Percentiles rank a stretch among this genome's conserved stretches.
Evolutionary conservation across 192 early-diverging fungal genomes (phyloP).

Genomic region (Diversispora eburnea): DNA sequence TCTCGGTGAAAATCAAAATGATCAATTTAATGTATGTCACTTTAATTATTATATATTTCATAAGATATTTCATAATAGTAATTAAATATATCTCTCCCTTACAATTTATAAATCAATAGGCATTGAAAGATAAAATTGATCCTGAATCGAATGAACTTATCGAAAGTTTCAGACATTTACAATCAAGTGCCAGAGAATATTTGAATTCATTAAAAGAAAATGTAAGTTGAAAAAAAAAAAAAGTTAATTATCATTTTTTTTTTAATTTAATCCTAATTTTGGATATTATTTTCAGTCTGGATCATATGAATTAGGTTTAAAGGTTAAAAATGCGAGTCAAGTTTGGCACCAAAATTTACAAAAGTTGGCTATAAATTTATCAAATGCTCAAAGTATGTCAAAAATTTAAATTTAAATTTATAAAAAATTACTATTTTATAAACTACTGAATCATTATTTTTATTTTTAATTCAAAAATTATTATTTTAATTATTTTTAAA

Average conservation of each 20-base stretch:
- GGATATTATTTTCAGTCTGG: not conserved
- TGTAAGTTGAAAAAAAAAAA: not conserved
- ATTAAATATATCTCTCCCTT: not conserved
- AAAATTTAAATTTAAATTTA: not conserved
- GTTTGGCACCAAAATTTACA: conserved; percentile 21
- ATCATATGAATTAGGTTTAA: conserved; percentile 8
- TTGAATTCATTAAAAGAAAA: conserved; percentile 21
- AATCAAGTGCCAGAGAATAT: conserved; percentile 19
- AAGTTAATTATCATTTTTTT: not conserved
- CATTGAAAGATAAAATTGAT: conserved; percentile 30
- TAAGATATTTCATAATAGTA: not conserved
- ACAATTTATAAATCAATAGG: not conserved
- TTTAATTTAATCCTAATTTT: not conserved
- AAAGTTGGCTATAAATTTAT: conserved; percentile 22
- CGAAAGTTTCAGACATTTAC: conserved; percentile 18
- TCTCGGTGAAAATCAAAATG: conserved; percentile 12
- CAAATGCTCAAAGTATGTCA: conserved; percentile 30
- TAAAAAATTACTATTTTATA: not conserved
- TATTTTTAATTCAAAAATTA: not conserved
- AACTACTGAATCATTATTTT: conserved; percentile 1
- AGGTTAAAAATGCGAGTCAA: conserved; percentile 23
- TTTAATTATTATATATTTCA: not conserved
- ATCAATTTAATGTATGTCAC: conserved; percentile 1
- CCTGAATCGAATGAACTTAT: conserved; percentile 33
- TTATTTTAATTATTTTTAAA: not conserved